Conservation (phyloP, 2,329 filamentous ascomycete genomes). For the Albifimbria verrucaria region DNA sequence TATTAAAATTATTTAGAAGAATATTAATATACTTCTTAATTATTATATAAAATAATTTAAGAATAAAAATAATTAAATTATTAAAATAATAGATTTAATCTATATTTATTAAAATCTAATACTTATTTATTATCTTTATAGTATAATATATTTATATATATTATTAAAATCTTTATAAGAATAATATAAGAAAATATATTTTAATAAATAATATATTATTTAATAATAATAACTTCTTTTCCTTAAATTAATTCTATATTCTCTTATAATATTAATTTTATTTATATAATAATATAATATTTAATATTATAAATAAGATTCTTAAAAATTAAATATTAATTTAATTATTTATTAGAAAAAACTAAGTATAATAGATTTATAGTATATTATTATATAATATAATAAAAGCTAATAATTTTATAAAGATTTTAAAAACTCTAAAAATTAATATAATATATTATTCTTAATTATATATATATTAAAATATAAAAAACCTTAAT, state of each 20-base stretch:
- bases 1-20: not conserved
- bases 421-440: constrained; percentile 1
- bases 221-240: too few relatives aligned
- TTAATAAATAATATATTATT: too few relatives aligned
- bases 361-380: not conserved
- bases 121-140: not conserved
- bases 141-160: constrained; percentile 1
- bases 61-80: constrained; percentile 3
- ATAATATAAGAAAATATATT: too few relatives aligned
- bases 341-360: too few relatives aligned
- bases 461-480: constrained; percentile 2
- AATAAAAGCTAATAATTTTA: constrained; percentile 1
- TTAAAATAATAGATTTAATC: not conserved
- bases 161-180: too few relatives aligned
- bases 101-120: not conserved
- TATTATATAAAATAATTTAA: constrained; percentile 4
- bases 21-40: not conserved
- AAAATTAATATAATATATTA: not conserved
- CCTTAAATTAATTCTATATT: too few relatives aligned
- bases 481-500: too few relatives aligned
- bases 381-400: not conserved
- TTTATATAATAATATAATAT: not conserved
- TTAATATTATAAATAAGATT: constrained; percentile 3
- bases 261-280: not conserved
- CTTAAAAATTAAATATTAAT: too few relatives aligned